Evolutionary conservation across 352 stramenopile genomes (phyloP).

Genomic region (Pythium coloratum): DNA sequence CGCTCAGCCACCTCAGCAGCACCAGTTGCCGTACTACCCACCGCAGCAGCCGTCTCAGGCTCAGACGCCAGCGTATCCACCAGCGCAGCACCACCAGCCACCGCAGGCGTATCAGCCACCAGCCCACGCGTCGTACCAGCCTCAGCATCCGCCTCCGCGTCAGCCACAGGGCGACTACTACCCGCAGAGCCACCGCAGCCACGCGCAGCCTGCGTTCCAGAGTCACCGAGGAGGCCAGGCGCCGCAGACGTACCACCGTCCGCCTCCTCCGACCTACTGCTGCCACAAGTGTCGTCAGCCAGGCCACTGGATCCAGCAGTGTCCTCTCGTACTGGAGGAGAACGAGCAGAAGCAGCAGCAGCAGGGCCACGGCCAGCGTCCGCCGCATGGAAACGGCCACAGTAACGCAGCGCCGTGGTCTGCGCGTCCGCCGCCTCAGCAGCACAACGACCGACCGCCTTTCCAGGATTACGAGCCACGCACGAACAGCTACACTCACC

Average conservation of each 20-base stretch:
- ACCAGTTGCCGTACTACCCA: conserved; percentile 14
- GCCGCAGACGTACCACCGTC: conserved; percentile 11
- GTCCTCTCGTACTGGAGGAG: conserved; percentile 34
- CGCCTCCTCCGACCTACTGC: conserved; percentile 61
- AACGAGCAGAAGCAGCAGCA: conserved; percentile 29
- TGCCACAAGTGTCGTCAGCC: conserved; percentile 78
- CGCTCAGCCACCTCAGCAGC: not conserved
- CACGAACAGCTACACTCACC: conserved; percentile 10
- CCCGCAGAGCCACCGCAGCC: conserved; percentile 19
- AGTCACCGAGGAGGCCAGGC: not conserved
- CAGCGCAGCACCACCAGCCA: conserved; percentile 8
- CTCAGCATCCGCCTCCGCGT: conserved; percentile 30
- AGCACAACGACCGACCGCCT: conserved; percentile 16
- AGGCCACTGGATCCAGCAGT: conserved; percentile 83
- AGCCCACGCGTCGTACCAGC: conserved; percentile 19
- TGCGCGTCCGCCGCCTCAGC: not conserved
- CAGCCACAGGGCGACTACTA: conserved; percentile 33
- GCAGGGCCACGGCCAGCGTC: conserved; percentile 1
- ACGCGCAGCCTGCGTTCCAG: not conserved
- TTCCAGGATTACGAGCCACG: conserved; percentile 26
- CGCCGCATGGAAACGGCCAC: not conserved
- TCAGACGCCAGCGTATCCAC: not conserved
- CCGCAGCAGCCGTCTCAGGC: conserved; percentile 8
- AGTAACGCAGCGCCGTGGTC: not conserved
- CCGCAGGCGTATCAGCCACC: conserved; percentile 13